Conservation (phyloP, 345 rosid species). For the Capsella bursapastoris region DNA sequence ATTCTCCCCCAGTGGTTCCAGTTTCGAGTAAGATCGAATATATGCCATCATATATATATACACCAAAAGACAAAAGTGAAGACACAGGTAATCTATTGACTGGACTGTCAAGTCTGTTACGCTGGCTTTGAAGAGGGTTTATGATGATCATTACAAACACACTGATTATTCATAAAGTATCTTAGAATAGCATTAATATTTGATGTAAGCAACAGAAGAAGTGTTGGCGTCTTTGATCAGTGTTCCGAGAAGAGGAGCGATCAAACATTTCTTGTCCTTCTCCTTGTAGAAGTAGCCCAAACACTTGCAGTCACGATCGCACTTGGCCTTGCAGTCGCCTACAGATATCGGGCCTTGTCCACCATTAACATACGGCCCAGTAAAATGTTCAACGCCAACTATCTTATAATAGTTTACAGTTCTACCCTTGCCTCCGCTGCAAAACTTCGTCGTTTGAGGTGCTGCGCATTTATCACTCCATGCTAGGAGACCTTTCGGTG, state of each 20-base stretch:
- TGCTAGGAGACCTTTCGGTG: slow-evolving; percentile 30
- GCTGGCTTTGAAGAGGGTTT: too few species aligned
- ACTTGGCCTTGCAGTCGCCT: neutral
- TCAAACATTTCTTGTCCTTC: neutral
- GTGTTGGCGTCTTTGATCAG: neutral
- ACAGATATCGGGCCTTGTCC: neutral
- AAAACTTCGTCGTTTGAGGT: slow-evolving; percentile 15
- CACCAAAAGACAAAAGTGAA: too few species aligned
- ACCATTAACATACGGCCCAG: neutral
- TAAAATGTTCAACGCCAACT: neutral
- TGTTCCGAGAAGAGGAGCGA: neutral
- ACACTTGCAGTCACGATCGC: slow-evolving; percentile 5
- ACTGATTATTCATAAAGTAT: neutral
- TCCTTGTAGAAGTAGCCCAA: slow-evolving; percentile 4
- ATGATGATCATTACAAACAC: neutral
- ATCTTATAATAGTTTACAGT: neutral
- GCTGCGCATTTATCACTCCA: slow-evolving; percentile 47
- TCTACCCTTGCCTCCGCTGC: slow-evolving; percentile 3
- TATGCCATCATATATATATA: too few species aligned
- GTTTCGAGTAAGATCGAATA: too few species aligned
- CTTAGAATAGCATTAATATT: neutral
- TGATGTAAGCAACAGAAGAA: slow-evolving; percentile 1
- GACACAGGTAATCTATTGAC: too few species aligned
- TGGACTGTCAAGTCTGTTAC: too few species aligned
- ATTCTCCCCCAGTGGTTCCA: neutral